Evolutionary conservation across 208 protist species (phyloP).

Genomic region (Leishmania major): DNA sequence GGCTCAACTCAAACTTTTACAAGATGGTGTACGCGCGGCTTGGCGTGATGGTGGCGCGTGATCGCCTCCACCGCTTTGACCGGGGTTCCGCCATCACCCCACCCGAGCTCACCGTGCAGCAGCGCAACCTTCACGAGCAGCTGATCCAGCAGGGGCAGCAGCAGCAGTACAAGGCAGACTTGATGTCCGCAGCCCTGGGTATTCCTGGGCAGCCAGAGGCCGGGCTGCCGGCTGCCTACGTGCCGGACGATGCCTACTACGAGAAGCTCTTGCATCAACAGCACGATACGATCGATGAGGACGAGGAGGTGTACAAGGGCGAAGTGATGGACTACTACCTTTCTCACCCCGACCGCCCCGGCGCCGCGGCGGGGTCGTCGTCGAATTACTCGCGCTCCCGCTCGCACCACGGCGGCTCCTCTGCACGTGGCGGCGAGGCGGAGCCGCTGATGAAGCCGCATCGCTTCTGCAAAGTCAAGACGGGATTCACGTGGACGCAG

Average conservation of each 20-base stretch:
- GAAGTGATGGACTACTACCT: slow-evolving; percentile 90
- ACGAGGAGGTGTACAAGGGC: slow-evolving; percentile 86
- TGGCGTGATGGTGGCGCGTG: slow-evolving; percentile 72
- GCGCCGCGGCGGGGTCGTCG: neutral
- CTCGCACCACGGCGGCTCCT: slow-evolving; percentile 10
- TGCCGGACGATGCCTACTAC: slow-evolving; percentile 79
- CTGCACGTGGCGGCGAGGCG: slow-evolving; percentile 8
- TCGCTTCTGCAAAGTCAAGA: slow-evolving; percentile 99
- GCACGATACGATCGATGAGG: slow-evolving; percentile 70
- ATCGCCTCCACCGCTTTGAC: slow-evolving; percentile 63
- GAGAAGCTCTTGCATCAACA: slow-evolving; percentile 65
- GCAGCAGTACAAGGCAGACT: slow-evolving; percentile 21
- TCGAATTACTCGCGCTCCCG: slow-evolving; percentile 7
- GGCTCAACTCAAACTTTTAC: slow-evolving; percentile 66
- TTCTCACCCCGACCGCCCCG: slow-evolving; percentile 19
- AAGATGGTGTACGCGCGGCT: slow-evolving; percentile 85
- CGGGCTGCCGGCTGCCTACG: slow-evolving; percentile 69
- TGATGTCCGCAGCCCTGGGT: slow-evolving; percentile 13
- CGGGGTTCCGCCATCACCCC: slow-evolving; percentile 23
- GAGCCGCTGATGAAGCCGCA: slow-evolving; percentile 94
- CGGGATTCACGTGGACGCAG: slow-evolving; percentile 97
- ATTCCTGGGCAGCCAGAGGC: slow-evolving; percentile 18
- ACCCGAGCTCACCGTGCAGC: slow-evolving; percentile 56
- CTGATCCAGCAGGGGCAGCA: slow-evolving; percentile 31
- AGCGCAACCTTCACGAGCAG: slow-evolving; percentile 63